phyloP scores from a whole-genome alignment of 257 asterid genomes.

The Nicotiana undulata region DNA sequence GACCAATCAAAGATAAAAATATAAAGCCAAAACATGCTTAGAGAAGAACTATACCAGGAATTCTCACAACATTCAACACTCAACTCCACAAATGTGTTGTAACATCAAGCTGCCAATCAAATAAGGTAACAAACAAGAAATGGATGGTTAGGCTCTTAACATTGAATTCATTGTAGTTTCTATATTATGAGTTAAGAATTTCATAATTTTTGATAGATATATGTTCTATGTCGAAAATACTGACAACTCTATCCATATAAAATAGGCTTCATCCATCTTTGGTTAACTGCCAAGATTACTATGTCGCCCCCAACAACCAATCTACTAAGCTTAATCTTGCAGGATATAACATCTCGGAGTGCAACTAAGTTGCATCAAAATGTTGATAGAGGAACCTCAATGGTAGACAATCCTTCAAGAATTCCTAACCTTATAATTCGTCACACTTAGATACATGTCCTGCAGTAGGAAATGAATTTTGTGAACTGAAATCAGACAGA shows the following conservation, averaged over 20 bases:
- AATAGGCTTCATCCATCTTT: background rate
- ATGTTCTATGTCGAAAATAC: background rate
- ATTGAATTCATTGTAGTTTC: too few relatives aligned
- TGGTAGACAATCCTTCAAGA: background rate
- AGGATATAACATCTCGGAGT: background rate
- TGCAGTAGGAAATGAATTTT: slow-evolving; percentile 22
- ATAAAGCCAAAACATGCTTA: too few relatives aligned
- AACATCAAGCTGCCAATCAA: background rate
- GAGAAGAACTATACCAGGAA: too few relatives aligned
- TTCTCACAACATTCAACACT: background rate
- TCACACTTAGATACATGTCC: slow-evolving; percentile 44
- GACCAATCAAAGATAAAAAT: too few relatives aligned
- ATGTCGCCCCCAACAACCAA: background rate
- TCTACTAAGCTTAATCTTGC: background rate
- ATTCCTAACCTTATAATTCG: slow-evolving; percentile 37
- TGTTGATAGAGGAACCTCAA: background rate
- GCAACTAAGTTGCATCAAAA: background rate
- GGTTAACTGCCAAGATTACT: background rate
- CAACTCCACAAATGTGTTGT: background rate
- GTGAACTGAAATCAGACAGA: background rate
- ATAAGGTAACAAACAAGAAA: background rate
- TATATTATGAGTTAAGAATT: background rate
- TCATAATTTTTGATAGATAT: background rate
- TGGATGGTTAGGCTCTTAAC: background rate
- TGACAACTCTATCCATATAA: background rate